phyloP scores from a whole-genome alignment of 441 rosid genomes.

The Erodium chrysanthum region DNA sequence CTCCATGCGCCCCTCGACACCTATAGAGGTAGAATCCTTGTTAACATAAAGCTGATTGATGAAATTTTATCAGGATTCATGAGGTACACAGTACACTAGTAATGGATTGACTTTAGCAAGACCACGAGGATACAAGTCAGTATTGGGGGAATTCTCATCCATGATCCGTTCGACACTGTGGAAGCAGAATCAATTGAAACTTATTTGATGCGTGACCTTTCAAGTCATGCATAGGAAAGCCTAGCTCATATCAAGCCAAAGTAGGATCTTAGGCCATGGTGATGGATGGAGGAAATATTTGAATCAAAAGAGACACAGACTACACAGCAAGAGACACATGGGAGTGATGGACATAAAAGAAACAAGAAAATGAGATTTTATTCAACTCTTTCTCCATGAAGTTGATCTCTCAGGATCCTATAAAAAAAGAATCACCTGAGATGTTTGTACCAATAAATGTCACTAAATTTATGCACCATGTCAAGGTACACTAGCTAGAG shows the following conservation, averaged over 20 bases:
- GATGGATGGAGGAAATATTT: conserved; percentile 6
- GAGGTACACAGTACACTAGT: neutral
- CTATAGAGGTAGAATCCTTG: neutral
- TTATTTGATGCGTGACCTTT: neutral
- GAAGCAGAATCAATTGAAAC: neutral
- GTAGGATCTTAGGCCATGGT: conserved; percentile 1
- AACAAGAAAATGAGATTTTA: conserved; percentile 12
- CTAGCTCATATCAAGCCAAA: neutral
- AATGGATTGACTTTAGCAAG: neutral
- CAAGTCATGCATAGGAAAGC: neutral
- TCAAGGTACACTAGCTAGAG: neutral
- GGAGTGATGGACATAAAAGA: conserved; percentile 6
- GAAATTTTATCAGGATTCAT: neutral
- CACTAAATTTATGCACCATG: neutral
- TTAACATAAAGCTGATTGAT: neutral
- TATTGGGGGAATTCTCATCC: neutral
- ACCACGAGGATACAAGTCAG: neutral
- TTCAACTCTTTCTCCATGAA: conserved; percentile 20
- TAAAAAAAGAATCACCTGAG: conserved; percentile 24
- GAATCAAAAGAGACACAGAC: neutral
- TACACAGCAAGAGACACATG: neutral
- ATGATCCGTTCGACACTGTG: neutral
- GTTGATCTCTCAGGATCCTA: conserved; percentile 23
- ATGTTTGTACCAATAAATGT: neutral
- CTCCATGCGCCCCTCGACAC: neutral